These are phyloP conservation scores for Tephrocybe sp. DNA, from an alignment of 768 basidiomycete species.

Conservation along the genomic window DNA sequence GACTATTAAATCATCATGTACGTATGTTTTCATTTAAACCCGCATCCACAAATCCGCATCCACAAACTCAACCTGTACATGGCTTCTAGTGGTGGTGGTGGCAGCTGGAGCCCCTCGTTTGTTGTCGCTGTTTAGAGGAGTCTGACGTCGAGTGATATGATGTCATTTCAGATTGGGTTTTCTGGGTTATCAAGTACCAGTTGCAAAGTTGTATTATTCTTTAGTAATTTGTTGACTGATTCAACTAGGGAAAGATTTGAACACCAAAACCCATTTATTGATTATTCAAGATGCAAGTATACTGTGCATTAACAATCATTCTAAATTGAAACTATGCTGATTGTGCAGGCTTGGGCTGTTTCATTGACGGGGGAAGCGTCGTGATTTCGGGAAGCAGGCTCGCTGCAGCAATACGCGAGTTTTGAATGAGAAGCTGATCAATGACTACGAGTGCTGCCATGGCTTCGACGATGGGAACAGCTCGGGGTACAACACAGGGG, in stretches of 20 bases:
- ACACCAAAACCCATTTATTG: too few relatives aligned
- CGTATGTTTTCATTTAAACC: constrained; percentile 23
- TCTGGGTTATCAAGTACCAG: not conserved
- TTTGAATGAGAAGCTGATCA: constrained; percentile 90
- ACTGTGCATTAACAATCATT: not conserved
- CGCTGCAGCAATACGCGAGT: constrained; percentile 72
- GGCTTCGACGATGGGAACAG: constrained; percentile 96
- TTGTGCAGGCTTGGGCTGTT: constrained; percentile 45
- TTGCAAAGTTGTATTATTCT: not conserved
- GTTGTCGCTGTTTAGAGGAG: constrained; percentile 61
- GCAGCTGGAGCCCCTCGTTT: constrained; percentile 61
- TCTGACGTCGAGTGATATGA: constrained; percentile 39
- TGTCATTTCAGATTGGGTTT: not conserved
- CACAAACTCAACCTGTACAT: not conserved
- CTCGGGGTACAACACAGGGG: constrained; percentile 95
- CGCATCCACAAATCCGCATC: not conserved
- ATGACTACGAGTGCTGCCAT: constrained; percentile 97
- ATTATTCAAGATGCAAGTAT: too few relatives aligned
- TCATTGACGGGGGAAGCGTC: constrained; percentile 93
- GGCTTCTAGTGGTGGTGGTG: constrained; percentile 82
- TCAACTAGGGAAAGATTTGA: too few relatives aligned
- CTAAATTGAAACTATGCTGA: not conserved
- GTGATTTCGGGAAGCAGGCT: constrained; percentile 79
- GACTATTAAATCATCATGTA: constrained; percentile 70
- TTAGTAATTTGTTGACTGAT: not conserved